Evolutionary conservation across 345 rosid genomes (phyloP).

Genomic region (Nephelium lappaceum): DNA sequence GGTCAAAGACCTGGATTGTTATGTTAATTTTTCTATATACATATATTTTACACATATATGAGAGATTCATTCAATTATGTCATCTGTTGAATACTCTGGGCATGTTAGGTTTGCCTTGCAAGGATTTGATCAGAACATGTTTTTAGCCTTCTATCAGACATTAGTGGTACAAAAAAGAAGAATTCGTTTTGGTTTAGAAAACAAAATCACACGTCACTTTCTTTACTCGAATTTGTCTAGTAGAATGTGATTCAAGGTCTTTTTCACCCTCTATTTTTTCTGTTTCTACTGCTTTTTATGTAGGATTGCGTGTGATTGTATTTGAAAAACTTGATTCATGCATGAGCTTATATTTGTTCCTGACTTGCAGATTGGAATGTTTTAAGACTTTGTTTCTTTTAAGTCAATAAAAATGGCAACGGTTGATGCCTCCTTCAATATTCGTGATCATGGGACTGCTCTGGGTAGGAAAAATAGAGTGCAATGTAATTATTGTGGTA

Average conservation of each 20-base stretch:
- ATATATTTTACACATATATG: too few relatives aligned
- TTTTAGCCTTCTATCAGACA: too few relatives aligned
- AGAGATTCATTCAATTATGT: too few relatives aligned
- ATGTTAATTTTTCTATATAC: too few relatives aligned
- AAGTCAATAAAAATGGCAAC: conserved; percentile 9
- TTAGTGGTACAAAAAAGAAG: too few relatives aligned
- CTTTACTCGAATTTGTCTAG: background rate
- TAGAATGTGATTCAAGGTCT: background rate
- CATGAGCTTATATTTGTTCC: background rate
- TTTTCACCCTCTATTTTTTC: background rate
- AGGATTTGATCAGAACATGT: background rate
- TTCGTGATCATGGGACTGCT: conserved; percentile 43
- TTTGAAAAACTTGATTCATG: background rate
- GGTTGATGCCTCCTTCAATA: conserved; percentile 19
- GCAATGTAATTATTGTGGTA: conserved; percentile 56
- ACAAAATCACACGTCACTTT: background rate
- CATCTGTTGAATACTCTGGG: too few relatives aligned
- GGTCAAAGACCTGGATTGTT: too few relatives aligned
- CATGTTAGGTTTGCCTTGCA: background rate
- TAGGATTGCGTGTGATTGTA: background rate
- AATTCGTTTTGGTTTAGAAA: background rate
- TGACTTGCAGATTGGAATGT: background rate
- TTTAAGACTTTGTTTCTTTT: background rate
- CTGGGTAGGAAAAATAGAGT: conserved; percentile 35
- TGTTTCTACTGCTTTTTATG: background rate